These are phyloP conservation scores for Musa beccarii DNA, from an alignment of 176 grass and related monocot species.

Conservation along the genomic window DNA sequence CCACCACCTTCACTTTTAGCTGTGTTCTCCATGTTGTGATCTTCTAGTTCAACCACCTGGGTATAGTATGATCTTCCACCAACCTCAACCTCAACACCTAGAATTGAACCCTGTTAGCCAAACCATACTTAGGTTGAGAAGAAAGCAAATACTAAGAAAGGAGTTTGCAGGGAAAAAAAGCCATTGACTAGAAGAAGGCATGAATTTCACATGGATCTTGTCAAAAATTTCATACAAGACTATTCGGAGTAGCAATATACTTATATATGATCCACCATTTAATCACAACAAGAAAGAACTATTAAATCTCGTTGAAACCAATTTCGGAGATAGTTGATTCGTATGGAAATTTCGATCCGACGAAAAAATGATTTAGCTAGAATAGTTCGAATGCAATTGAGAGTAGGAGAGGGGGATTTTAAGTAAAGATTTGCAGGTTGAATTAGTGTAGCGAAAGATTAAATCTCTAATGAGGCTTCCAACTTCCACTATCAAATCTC, in stretches of 20 bases:
- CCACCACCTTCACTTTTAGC: conserved; percentile 34
- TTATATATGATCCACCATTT: background rate
- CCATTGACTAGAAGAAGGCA: background rate
- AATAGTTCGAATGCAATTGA: too few species aligned
- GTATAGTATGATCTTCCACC: conserved; percentile 58
- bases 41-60: conserved; percentile 54
- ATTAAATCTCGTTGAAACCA: too few species aligned
- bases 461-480: too few species aligned
- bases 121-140: conserved; percentile 83
- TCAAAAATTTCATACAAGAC: background rate
- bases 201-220: background rate
- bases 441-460: too few species aligned
- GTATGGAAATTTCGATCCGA: too few species aligned
- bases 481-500: too few species aligned
- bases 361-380: too few species aligned
- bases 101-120: conserved; percentile 99
- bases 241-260: background rate
- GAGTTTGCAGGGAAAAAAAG: background rate
- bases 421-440: too few species aligned
- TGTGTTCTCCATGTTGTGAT: conserved; percentile 28
- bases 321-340: too few species aligned
- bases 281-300: too few species aligned
- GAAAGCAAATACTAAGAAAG: conserved; percentile 6
- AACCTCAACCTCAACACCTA: conserved; percentile 82
- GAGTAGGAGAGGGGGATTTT: too few species aligned